Evolutionary conservation across 2,329 filamentous ascomycete genomes (phyloP).

Genomic region (Thelonectria olida): DNA sequence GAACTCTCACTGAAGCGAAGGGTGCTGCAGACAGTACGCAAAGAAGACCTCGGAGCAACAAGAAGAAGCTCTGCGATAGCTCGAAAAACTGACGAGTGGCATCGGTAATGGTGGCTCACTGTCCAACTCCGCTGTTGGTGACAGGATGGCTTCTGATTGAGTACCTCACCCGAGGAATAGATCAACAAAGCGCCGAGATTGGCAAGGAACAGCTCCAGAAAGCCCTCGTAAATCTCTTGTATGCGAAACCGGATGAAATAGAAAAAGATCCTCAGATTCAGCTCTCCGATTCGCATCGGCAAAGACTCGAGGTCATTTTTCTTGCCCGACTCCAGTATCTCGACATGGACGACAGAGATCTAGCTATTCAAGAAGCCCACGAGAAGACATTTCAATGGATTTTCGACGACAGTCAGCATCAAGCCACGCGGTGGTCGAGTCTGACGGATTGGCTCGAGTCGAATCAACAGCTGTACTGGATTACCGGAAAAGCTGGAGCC

Average conservation of each 20-base stretch:
- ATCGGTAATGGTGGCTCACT: no score
- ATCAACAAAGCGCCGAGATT: no score
- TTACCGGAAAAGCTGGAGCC: neutral
- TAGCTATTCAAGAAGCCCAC: neutral
- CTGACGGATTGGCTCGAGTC: neutral
- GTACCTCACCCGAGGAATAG: no score
- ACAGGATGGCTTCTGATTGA: no score
- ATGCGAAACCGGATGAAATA: neutral
- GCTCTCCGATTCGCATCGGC: neutral
- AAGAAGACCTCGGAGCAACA: neutral
- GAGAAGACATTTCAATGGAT: neutral
- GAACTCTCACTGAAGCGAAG: neutral
- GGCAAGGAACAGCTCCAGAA: neutral
- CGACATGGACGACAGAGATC: neutral
- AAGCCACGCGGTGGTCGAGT: neutral
- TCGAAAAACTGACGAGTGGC: no score
- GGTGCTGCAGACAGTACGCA: neutral
- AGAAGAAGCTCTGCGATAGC: no score
- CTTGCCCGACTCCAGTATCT: neutral
- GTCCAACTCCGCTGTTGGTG: no score
- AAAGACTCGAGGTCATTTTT: neutral
- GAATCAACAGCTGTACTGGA: neutral
- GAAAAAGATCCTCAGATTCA: neutral
- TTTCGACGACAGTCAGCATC: neutral
- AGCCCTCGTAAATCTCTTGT: neutral